Evolutionary conservation across 768 basidiomycete genomes (phyloP).

Genomic region (Coprinopsis marcescibilis): DNA sequence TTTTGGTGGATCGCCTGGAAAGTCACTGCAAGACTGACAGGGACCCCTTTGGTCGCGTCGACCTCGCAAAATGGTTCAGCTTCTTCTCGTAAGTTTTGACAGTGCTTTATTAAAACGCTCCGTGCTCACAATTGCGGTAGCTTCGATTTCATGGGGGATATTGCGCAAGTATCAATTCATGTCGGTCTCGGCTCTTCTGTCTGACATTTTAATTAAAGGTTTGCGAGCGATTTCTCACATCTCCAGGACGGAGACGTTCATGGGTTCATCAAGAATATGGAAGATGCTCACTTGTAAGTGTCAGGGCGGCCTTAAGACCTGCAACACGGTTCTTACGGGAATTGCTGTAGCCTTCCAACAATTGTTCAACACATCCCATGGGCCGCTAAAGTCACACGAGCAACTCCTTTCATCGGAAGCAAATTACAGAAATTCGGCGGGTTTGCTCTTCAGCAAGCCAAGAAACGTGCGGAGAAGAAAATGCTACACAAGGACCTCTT

Average conservation of each 20-base stretch:
- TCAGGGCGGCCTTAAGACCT: background rate
- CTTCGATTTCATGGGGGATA: constrained; percentile 35
- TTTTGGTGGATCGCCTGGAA: constrained; percentile 27
- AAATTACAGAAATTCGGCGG: constrained; percentile 6
- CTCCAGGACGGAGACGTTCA: constrained; percentile 22
- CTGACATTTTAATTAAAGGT: constrained; percentile 14
- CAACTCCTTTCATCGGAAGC: constrained; percentile 3
- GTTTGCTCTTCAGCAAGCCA: constrained; percentile 15
- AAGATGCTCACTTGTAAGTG: constrained; percentile 19
- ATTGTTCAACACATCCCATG: constrained; percentile 14
- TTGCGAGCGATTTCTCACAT: constrained; percentile 23
- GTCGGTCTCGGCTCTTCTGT: background rate
- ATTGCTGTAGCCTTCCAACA: constrained; percentile 13
- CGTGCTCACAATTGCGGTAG: constrained; percentile 9
- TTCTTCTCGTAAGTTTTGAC: constrained; percentile 13
- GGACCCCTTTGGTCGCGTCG: constrained; percentile 14
- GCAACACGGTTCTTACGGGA: background rate
- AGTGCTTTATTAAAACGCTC: background rate
- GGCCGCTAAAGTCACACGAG: constrained; percentile 8
- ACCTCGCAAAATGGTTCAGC: constrained; percentile 12
- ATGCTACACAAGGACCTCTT: constrained; percentile 22
- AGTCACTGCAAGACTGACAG: constrained; percentile 11
- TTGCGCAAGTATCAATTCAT: constrained; percentile 25
- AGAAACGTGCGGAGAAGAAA: constrained; percentile 14
- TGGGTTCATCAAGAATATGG: constrained; percentile 20